Evolutionary conservation across 2,329 filamentous ascomycete genomes (phyloP).

Genomic region (Corinectria fuckeliana): DNA sequence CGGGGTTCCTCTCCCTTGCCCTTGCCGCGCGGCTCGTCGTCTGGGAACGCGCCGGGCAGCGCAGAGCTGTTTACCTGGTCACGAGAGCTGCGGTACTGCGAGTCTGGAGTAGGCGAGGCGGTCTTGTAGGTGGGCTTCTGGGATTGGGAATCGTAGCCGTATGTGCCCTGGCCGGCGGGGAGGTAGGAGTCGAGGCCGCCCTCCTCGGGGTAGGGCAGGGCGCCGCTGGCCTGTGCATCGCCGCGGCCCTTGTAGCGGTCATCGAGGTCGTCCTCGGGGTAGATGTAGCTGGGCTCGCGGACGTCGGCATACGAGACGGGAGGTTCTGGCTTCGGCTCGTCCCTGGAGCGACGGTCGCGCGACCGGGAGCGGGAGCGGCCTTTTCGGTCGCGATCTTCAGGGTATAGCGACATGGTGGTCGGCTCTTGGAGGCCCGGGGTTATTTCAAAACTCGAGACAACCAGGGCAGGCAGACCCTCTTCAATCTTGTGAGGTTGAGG

Average conservation of each 20-base stretch:
- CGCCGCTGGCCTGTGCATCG: slow-evolving; percentile 43
- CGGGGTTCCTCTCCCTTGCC: slow-evolving; percentile 30
- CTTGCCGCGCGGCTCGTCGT: slow-evolving; percentile 39
- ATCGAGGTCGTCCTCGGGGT: slow-evolving; percentile 51
- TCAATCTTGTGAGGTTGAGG: slow-evolving; percentile 9
- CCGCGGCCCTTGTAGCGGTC: slow-evolving; percentile 43
- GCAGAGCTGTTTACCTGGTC: slow-evolving; percentile 36
- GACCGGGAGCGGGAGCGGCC: slow-evolving; percentile 57
- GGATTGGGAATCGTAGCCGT: slow-evolving; percentile 50
- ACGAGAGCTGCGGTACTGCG: slow-evolving; percentile 47
- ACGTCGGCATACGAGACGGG: slow-evolving; percentile 47
- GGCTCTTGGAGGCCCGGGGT: too few species aligned
- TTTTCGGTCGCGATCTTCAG: slow-evolving; percentile 52
- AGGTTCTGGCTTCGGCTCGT: slow-evolving; percentile 40
- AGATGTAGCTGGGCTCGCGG: slow-evolving; percentile 51
- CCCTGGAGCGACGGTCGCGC: slow-evolving; percentile 44
- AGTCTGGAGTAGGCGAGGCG: slow-evolving; percentile 44
- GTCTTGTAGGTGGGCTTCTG: slow-evolving; percentile 42
- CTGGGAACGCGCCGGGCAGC: slow-evolving; percentile 44
- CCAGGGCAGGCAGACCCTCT: neutral
- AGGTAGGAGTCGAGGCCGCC: slow-evolving; percentile 47
- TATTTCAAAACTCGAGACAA: neutral
- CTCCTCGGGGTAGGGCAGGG: slow-evolving; percentile 49
- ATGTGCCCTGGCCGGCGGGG: slow-evolving; percentile 45
- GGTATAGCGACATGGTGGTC: slow-evolving; percentile 58